Evolutionary conservation across 495 filamentous ascomycete species (phyloP), one percentile per base, ranked within the genome.

Genomic region (Xylaria sp.): DNA sequence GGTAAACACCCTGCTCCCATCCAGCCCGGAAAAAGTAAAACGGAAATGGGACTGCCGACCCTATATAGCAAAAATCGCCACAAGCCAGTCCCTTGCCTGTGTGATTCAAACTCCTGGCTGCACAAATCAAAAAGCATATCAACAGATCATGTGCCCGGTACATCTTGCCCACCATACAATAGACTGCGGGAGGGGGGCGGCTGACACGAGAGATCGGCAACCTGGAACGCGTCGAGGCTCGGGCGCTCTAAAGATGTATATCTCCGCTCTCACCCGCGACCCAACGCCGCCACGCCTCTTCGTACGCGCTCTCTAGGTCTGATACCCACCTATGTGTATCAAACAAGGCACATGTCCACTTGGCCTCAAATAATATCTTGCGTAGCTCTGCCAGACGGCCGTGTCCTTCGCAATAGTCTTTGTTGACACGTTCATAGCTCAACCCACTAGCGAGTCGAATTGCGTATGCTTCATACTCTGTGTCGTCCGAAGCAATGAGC

Each of bases 251-350:
- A 70, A 90, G 82, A 74, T 86, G 95, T 70, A 99, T 96, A 86
- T 99, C 96, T 58, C 96, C 94, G 41, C 94, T 92, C 83, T 93
- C 90, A 41, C 93, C 94, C 41, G 83, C 86, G 41, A 93, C 97
- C 94, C 94, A 98, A 75, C 88, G 85, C 72, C 86, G 85, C 96
- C 96, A 99, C 12, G 94, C 94, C 76, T 90, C 88, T 69, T 91
- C 89, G 77, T 98, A 98, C 24, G 94, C 94, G 70, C 88, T 85
- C 83, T 99, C 96, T 69, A 99, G 78, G 84, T 98, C 95, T 48
- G 85, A 83, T 52, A 99, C 96, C 96, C 96, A 99, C 71, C 97
- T 87, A 72, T 83, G 85, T 29, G 96, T 99, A 81, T 99, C 92
- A 80, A 98, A 99, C 46, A 98, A 85, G 61, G 90, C 90, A 77